Base-by-base conservation (phyloP, 2,329 filamentous ascomycete genomes). In the Penicillium sp. region DNA sequence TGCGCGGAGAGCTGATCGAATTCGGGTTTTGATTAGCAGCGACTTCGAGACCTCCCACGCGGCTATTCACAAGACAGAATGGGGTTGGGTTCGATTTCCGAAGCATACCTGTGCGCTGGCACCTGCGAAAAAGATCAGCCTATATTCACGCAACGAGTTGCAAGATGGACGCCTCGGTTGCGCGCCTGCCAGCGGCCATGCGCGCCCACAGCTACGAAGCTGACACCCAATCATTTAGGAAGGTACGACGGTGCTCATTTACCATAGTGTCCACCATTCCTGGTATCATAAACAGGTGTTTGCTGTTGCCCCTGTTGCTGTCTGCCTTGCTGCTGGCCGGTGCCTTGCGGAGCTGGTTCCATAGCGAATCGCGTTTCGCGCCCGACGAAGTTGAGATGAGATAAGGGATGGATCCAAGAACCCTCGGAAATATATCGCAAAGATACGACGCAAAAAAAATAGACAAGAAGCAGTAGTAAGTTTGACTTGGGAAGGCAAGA, bases 231-330 rank as follows among this genome's bases (percentile, higher is more conserved):
- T 31, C 33, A 15, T 26, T 8, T 8, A 37, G 31, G 33, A 37
- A 9, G 27, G 25, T 37, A 15, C 4, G 26, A 31, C 14, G 12
- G 25, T 15, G 22, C 20, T 31, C 1, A 26, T 29, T 43, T 76
- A 90, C 89, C 88, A 78, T 91, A 92, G 74, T 92, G 89, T 51
- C 89, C 89, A 58, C 88, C 89, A 69, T 89, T 85, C 64, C 79
- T 82, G 49, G 85, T 85, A 74, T 92, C 88, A 73, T 92, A 92
- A n/a, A 84, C 81, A 15, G 85, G 85, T 67, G 83, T 81, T 61
- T 82, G 79, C 31, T 52, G 50, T 52, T 47, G 35, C 11, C 27
- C n/a, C 64, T 84, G 83, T 67, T 77, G 79, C 61, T 82, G 79
- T 63, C 84, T 82, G 67, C 77, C 80, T 69, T 82, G 80, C 69